Percentiles rank a stretch among this genome's conserved stretches.
These are phyloP conservation scores for Capsella rubella DNA, from an alignment of 441 rosid genomes.

Conservation along the genomic window DNA sequence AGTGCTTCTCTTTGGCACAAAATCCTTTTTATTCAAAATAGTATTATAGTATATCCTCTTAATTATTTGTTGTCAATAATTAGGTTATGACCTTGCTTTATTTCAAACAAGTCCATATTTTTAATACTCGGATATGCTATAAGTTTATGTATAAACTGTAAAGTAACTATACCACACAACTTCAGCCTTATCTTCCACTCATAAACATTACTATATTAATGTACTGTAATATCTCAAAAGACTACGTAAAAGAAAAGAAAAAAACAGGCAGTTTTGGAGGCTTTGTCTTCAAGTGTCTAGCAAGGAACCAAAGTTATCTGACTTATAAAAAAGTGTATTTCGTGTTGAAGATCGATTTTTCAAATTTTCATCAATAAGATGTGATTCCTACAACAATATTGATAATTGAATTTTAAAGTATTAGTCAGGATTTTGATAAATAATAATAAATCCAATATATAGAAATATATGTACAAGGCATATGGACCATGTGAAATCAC, in stretches of 20 bases:
- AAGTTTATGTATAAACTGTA: constrained; percentile 18
- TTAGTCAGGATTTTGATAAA: background rate
- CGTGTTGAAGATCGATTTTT: background rate
- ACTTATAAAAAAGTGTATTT: background rate
- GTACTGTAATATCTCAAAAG: constrained; percentile 21
- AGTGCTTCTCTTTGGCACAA: constrained; percentile 42
- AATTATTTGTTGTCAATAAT: constrained; percentile 40
- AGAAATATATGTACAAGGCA: background rate
- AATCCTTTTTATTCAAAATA: constrained; percentile 18
- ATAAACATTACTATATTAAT: constrained; percentile 8
- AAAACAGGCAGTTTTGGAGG: constrained; percentile 2
- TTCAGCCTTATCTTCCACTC: constrained; percentile 47
- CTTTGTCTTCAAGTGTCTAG: constrained; percentile 37
- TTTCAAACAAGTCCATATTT: constrained; percentile 30
- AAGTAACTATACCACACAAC: constrained; percentile 29
- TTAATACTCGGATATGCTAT: constrained; percentile 30
- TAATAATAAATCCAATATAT: background rate
- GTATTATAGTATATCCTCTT: constrained; percentile 28
- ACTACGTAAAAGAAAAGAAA: background rate
- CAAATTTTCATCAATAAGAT: background rate
- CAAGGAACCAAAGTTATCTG: constrained; percentile 31
- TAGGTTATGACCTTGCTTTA: constrained; percentile 39
- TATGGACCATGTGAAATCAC: constrained; percentile 32
- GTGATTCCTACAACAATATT: background rate
- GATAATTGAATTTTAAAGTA: background rate